A percentile compares a stretch with the other conserved stretches of the same genome.
These are phyloP conservation scores for Epipyxis sp. DNA, from an alignment of 108 stramenopile genomes.

Conservation along the genomic window DNA sequence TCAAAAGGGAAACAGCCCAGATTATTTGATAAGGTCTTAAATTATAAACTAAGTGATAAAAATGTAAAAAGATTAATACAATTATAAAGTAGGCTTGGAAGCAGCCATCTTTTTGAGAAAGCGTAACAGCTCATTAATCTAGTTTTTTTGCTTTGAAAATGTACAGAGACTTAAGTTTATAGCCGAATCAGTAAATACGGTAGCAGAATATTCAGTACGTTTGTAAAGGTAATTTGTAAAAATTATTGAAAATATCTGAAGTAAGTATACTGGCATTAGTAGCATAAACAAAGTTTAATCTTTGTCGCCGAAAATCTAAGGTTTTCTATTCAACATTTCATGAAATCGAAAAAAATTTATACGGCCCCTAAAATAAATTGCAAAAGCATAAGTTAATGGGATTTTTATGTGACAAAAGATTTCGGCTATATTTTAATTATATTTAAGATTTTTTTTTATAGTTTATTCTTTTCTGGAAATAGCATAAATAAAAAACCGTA, in stretches of 20 bases:
- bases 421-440: conserved; percentile 1
- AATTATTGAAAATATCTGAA: conserved; percentile 10
- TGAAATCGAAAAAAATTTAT: conserved; percentile 11
- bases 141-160: conserved; percentile 22
- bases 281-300: conserved; percentile 29
- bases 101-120: conserved; percentile 54
- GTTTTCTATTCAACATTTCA: background rate
- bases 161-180: conserved; percentile 24
- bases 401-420: conserved; percentile 16
- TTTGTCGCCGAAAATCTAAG: conserved; percentile 28
- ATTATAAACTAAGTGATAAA: conserved; percentile 25
- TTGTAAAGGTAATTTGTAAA: conserved; percentile 25
- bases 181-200: conserved; percentile 14
- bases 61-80: conserved; percentile 31
- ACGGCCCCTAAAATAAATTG: conserved; percentile 28
- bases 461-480: conserved; percentile 13
- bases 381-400: conserved; percentile 29
- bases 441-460: background rate
- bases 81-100: conserved; percentile 50
- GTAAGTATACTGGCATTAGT: conserved; percentile 25
- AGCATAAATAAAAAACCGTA: conserved; percentile 35
- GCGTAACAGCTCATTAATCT: conserved; percentile 51
- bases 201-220: conserved; percentile 26
- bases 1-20: conserved; percentile 30
- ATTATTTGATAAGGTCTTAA: conserved; percentile 25